Conservation (phyloP, 1,284 basidiomycete genomes). For the Tetrapyrgos nigripes region DNA sequence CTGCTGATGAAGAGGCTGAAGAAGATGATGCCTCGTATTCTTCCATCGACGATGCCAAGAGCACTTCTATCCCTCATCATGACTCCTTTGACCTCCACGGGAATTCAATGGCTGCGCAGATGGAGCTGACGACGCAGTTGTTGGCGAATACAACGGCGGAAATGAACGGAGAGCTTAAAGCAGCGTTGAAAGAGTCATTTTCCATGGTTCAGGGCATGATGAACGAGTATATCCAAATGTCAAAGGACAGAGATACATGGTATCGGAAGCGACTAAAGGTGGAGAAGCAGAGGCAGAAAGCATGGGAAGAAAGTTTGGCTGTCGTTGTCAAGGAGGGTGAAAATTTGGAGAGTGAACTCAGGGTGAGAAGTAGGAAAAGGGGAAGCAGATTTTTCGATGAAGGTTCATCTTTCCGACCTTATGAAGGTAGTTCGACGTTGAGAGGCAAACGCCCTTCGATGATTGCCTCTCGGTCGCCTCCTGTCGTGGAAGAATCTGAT, state of each 20-base stretch:
- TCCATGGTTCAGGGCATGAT: slow-evolving; percentile 64
- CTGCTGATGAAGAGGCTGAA: slow-evolving; percentile 41
- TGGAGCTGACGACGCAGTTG: slow-evolving; percentile 80
- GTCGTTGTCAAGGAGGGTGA: slow-evolving; percentile 90
- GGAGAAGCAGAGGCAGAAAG: slow-evolving; percentile 76
- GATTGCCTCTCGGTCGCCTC: neutral
- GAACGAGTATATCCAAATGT: slow-evolving; percentile 77
- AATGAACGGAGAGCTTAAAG: slow-evolving; percentile 44
- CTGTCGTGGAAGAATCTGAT: neutral
- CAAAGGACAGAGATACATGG: slow-evolving; percentile 85
- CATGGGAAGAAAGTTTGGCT: slow-evolving; percentile 95
- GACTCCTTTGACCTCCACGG: slow-evolving; percentile 76
- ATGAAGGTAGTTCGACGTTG: slow-evolving; percentile 17
- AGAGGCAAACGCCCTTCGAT: slow-evolving; percentile 35
- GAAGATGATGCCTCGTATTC: slow-evolving; percentile 48
- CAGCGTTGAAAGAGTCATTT: slow-evolving; percentile 72
- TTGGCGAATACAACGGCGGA: slow-evolving; percentile 39
- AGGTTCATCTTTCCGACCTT: slow-evolving; percentile 14
- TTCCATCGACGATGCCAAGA: slow-evolving; percentile 45
- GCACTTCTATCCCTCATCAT: slow-evolving; percentile 66
- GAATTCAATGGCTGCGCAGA: slow-evolving; percentile 79
- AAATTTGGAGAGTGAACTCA: slow-evolving; percentile 83
- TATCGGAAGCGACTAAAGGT: slow-evolving; percentile 66
- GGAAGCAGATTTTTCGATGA: slow-evolving; percentile 59
- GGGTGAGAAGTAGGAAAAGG: slow-evolving; percentile 59